phyloP scores from a whole-genome alignment of 78 protist genomes.

The Dictyostelium purpureum region DNA sequence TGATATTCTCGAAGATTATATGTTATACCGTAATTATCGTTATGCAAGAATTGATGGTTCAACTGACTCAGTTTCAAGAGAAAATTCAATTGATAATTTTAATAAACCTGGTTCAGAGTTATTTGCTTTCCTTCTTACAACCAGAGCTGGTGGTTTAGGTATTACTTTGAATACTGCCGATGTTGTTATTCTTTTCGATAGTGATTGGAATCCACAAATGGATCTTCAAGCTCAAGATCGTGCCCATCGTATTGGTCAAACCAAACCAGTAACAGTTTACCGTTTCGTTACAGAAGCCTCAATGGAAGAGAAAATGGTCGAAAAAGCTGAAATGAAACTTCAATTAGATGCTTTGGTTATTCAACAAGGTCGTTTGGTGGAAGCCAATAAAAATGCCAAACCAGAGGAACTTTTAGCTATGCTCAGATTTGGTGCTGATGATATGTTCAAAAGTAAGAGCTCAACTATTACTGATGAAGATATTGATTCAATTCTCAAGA shows the following conservation, averaged over 20 bases:
- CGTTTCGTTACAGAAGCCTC: slow-evolving; percentile 90
- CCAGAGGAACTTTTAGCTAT: slow-evolving; percentile 90
- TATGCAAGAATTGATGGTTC: slow-evolving; percentile 98
- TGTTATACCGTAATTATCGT: slow-evolving; percentile 67
- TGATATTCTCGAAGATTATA: slow-evolving; percentile 98
- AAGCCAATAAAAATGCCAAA: slow-evolving; percentile 75
- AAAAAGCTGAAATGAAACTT: slow-evolving; percentile 96
- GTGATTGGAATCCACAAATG: slow-evolving; percentile 98
- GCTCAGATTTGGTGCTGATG: slow-evolving; percentile 96
- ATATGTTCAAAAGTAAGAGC: slow-evolving; percentile 80
- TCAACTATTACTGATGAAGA: slow-evolving; percentile 78
- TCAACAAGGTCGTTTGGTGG: slow-evolving; percentile 94
- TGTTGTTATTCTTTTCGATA: slow-evolving; percentile 97
- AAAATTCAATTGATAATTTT: slow-evolving; percentile 93
- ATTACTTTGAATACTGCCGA: slow-evolving; percentile 98
- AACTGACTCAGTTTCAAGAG: slow-evolving; percentile 89
- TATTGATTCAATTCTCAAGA: slow-evolving; percentile 85
- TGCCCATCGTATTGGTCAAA: slow-evolving; percentile 99
- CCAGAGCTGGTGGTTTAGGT: slow-evolving; percentile 99
- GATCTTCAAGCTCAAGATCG: slow-evolving; percentile 99
- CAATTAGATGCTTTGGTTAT: slow-evolving; percentile 97
- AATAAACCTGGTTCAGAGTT: slow-evolving; percentile 81
- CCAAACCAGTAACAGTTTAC: slow-evolving; percentile 94
- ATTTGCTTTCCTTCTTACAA: slow-evolving; percentile 95
- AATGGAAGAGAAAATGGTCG: slow-evolving; percentile 97